A percentile compares a stretch with the other conserved stretches of the same genome.
Evolutionary conservation across 2,329 filamentous ascomycete genomes (phyloP).

Genomic region (Pseudocercospora macadamiae): DNA sequence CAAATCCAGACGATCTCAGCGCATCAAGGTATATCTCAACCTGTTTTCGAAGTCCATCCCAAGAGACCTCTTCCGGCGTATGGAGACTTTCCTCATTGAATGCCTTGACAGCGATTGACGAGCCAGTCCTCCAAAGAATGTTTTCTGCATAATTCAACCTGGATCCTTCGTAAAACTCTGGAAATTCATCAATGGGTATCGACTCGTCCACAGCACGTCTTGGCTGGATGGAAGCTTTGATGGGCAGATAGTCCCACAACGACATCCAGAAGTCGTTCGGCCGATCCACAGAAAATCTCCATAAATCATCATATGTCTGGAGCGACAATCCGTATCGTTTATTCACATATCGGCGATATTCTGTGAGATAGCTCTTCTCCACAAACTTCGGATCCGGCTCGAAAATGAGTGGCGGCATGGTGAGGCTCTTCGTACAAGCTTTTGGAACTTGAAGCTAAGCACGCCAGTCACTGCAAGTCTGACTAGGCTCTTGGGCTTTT

Average conservation of each 20-base stretch:
- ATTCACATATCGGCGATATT: constrained; percentile 2
- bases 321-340: neutral
- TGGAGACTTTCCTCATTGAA: constrained; percentile 4
- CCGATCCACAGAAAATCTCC: neutral
- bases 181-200: constrained; percentile 8
- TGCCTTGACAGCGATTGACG: neutral
- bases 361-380: constrained; percentile 4
- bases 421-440: neutral
- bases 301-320: neutral
- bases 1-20: neutral
- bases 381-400: neutral
- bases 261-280: constrained; percentile 11
- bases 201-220: constrained; percentile 10
- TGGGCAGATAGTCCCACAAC: constrained; percentile 8
- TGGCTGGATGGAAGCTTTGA: constrained; percentile 14
- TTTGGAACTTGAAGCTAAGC: neutral
- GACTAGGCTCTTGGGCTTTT: neutral
- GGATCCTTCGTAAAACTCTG: neutral
- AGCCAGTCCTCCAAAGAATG: neutral
- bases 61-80: neutral
- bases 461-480: neutral
- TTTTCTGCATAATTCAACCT: constrained; percentile 3
- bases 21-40: neutral
- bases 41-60: neutral
- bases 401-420: constrained; percentile 3